Conservation (phyloP, 306 rosid species). For the Boehmeria nivea region DNA sequence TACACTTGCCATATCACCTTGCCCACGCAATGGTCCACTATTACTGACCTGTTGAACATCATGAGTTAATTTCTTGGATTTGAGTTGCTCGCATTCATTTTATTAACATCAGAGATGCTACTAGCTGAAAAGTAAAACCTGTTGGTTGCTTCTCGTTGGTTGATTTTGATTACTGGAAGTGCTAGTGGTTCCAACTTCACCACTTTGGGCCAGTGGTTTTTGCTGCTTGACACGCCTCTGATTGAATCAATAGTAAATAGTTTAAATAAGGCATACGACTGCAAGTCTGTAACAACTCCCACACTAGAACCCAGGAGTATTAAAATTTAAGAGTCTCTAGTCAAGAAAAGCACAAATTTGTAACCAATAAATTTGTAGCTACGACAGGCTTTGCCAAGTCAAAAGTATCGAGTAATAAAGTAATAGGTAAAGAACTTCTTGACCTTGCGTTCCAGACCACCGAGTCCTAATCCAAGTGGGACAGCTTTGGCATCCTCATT, state of each 20-base stretch:
- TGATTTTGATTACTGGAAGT: slow-evolving; percentile 45
- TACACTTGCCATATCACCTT: slow-evolving; percentile 54
- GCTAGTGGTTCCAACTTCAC: slow-evolving; percentile 51
- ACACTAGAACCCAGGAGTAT: no score
- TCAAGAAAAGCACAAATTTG: no score
- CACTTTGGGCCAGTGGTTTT: slow-evolving; percentile 32
- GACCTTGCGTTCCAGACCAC: slow-evolving; percentile 80
- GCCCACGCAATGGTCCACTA: slow-evolving; percentile 31
- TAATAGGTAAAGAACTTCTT: slow-evolving; percentile 3
- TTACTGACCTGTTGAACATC: slow-evolving; percentile 25
- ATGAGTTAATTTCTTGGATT: slow-evolving; percentile 31
- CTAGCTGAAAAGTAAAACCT: slow-evolving; percentile 52
- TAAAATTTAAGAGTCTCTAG: no score
- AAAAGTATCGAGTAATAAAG: not conserved
- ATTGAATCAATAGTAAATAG: slow-evolving; percentile 9
- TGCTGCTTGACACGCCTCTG: slow-evolving; percentile 65
- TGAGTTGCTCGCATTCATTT: slow-evolving; percentile 9
- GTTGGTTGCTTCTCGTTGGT: slow-evolving; percentile 48
- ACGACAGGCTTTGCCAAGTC: no score
- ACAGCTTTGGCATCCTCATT: slow-evolving; percentile 48
- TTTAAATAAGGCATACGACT: not conserved
- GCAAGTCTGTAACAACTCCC: no score
- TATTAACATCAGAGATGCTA: slow-evolving; percentile 40
- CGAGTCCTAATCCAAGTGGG: slow-evolving; percentile 84
- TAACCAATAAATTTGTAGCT: no score